Percentiles rank a stretch among this genome's conserved stretches.
These are phyloP conservation scores for Musa schizocarpa DNA, from an alignment of 176 grass and related monocot genomes.

Conservation along the genomic window DNA sequence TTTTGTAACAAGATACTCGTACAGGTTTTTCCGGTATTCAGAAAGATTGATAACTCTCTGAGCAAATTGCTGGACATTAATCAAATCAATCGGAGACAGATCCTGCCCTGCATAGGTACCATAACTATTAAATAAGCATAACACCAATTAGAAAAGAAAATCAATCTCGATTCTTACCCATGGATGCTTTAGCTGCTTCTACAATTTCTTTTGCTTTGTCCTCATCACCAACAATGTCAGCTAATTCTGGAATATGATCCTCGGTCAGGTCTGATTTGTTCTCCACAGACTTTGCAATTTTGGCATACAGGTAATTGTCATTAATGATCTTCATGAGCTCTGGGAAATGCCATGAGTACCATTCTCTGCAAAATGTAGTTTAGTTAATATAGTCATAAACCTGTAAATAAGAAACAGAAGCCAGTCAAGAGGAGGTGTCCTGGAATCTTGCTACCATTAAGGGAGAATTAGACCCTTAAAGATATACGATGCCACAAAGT, in stretches of 20 bases:
- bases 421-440: neutral
- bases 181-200: conserved; percentile 85
- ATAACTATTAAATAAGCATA: neutral
- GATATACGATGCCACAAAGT: neutral
- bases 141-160: neutral
- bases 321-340: conserved; percentile 77
- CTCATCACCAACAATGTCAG: conserved; percentile 64
- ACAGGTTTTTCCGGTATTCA: conserved; percentile 83
- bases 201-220: conserved; percentile 94
- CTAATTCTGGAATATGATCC: conserved; percentile 43
- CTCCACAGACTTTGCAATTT: conserved; percentile 52
- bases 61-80: conserved; percentile 83
- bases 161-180: conserved; percentile 36
- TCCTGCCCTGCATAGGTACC: conserved; percentile 64
- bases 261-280: conserved; percentile 72
- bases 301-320: conserved; percentile 83
- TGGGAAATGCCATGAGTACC: conserved; percentile 84
- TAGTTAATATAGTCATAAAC: neutral
- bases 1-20: conserved; percentile 97
- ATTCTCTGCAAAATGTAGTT: conserved; percentile 41
- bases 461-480: neutral
- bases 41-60: conserved; percentile 83
- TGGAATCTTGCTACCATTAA: neutral
- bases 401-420: neutral
- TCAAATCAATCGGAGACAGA: conserved; percentile 78